Base-by-base conservation (phyloP, 2,329 filamentous ascomycete species). In the Diaporthe aspalathi region DNA sequence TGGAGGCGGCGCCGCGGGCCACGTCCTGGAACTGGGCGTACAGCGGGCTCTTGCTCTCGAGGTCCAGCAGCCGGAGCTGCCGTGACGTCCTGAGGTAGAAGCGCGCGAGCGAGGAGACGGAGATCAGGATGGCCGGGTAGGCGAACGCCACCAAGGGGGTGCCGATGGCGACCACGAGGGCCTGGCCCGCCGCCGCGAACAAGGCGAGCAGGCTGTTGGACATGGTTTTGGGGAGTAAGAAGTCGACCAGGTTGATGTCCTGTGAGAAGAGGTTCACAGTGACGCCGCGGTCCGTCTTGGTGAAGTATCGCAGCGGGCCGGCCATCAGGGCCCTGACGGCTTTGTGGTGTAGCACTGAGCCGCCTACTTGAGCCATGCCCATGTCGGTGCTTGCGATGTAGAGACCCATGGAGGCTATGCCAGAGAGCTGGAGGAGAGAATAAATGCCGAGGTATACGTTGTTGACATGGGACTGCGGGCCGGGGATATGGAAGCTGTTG, bases 31-130 rank as follows among this genome's bases (percentile, higher is more conserved):
- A 88, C 70, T 87, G 78, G 6, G 79, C 78, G 45, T 45, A 57
- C 1, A 60, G 45, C 7, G 70, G 70, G 22, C 66, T 62, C 56
- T 63, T 71, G 50, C 57, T 63, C 74, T 86, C 84, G 17, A 86
- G 77, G 47, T 86, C 84, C 43, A 86, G 75, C 45, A 83, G 80
- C 70, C 85, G 82, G 14, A 87, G 75, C 72, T 86, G 85, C 8
- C 84, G 82, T 2, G 83, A 85, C 1, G 85, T 86, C 5, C 82
- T 80, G 16, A 87, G 77, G 72, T 86, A 87, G 70, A 83, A 78
- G 49, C 81, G 83, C 68, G 85, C 82, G 24, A 85, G 78, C 3
- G 78, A 67, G 65, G 81, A 84, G 6, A 84, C 73, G 1, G 79
- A 75, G 5, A 76, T 73, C 47, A 83, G 73, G 0, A 84, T 83